Percentiles rank a stretch among this genome's conserved stretches.
Conservation (phyloP, 176 grass and related monocot genomes). For the Sorghum bicolor region DNA sequence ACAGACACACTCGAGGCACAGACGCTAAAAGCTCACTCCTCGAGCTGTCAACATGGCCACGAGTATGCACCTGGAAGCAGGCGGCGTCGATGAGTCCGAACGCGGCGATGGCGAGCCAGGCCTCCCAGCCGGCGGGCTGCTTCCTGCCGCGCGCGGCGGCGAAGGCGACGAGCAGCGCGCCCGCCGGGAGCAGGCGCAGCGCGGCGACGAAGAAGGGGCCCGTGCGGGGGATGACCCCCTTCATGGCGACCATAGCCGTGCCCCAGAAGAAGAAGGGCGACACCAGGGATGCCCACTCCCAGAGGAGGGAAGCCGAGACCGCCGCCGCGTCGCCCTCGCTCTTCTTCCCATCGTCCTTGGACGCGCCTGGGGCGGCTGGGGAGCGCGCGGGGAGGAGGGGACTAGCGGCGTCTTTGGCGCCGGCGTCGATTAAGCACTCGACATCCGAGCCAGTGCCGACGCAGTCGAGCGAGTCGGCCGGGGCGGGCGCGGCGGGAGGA, state of each 20-base stretch:
- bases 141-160: slow-evolving; percentile 64
- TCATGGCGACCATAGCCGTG: slow-evolving; percentile 98
- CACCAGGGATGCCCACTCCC: slow-evolving; percentile 68
- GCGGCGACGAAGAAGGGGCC: slow-evolving; percentile 90
- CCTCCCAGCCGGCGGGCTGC: slow-evolving; percentile 61
- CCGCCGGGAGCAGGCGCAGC: slow-evolving; percentile 67
- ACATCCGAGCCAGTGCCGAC: slow-evolving; percentile 57
- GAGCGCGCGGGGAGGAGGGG: not conserved
- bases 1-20: not conserved
- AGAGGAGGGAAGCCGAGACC: not conserved
- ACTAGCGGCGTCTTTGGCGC: not conserved
- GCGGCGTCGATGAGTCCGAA: slow-evolving; percentile 77
- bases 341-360: not conserved
- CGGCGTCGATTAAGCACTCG: slow-evolving; percentile 47
- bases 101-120: slow-evolving; percentile 63
- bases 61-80: slow-evolving; percentile 73
- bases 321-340: slow-evolving; percentile 13
- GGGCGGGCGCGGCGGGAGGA: not conserved
- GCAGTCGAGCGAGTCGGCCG: slow-evolving; percentile 41
- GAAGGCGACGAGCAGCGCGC: slow-evolving; percentile 72
- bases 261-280: slow-evolving; percentile 99
- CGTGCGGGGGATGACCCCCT: slow-evolving; percentile 91
- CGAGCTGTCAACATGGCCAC: not conserved
- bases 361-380: not conserved
- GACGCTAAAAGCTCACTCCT: not conserved